Evolutionary conservation across 352 stramenopile genomes (phyloP).

Genomic region (Phytophthora quininea): DNA sequence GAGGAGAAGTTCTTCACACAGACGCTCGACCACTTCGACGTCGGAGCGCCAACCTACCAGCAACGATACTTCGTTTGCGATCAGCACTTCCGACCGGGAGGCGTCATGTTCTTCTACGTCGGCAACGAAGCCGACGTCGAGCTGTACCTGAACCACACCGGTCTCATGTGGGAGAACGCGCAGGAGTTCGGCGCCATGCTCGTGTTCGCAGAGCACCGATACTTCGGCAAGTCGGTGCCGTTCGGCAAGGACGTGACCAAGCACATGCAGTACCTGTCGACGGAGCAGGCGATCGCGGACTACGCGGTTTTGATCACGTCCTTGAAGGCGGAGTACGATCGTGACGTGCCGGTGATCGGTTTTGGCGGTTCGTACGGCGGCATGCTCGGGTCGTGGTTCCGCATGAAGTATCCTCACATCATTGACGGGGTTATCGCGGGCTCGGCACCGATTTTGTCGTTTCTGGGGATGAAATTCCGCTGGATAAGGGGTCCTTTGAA

Average conservation of each 20-base stretch:
- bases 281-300: conserved; percentile 85
- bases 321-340: conserved; percentile 54
- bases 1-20: conserved; percentile 78
- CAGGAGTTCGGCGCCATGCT: conserved; percentile 89
- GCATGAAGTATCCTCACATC: conserved; percentile 78
- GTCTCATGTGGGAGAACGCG: conserved; percentile 97
- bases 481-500: conserved; percentile 75
- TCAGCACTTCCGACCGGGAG: conserved; percentile 61
- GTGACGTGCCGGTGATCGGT: conserved; percentile 60
- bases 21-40: conserved; percentile 79
- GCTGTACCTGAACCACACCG: conserved; percentile 95
- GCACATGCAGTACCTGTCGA: conserved; percentile 79
- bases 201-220: conserved; percentile 97
- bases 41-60: conserved; percentile 64
- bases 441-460: conserved; percentile 73
- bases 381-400: conserved; percentile 78
- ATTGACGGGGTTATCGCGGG: conserved; percentile 69
- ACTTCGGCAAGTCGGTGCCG: conserved; percentile 94
- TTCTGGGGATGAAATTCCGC: conserved; percentile 47
- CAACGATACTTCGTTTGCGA: conserved; percentile 92
- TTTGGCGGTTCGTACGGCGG: conserved; percentile 84
- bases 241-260: conserved; percentile 73
- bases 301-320: conserved; percentile 63
- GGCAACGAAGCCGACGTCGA: conserved; percentile 96
- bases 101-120: conserved; percentile 93